Evolutionary conservation across 345 rosid genomes (phyloP).

Genomic region (Barbarea vulgaris): DNA sequence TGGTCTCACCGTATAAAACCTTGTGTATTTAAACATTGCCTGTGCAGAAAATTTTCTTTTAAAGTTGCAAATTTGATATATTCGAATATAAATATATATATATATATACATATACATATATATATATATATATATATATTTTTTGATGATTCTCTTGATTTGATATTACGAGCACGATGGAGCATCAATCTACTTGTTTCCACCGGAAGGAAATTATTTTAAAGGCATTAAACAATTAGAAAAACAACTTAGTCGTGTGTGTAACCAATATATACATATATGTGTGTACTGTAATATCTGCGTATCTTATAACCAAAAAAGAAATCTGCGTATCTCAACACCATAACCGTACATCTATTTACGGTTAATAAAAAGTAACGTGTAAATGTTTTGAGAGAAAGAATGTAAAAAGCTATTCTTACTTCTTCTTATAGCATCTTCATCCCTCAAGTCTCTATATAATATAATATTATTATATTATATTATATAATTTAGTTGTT

Average conservation of each 20-base stretch:
- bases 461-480: too few relatives aligned
- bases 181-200: constrained; percentile 3
- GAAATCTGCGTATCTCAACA: neutral
- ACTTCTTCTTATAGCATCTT: too few relatives aligned
- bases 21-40: neutral
- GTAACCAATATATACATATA: neutral
- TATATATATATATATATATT: too few relatives aligned
- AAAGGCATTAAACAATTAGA: neutral
- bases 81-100: neutral
- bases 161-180: constrained; percentile 11
- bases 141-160: neutral
- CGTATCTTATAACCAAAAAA: neutral
- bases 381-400: neutral
- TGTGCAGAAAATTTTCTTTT: neutral
- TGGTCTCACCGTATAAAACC: neutral
- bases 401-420: too few relatives aligned
- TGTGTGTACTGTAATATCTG: neutral
- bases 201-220: neutral
- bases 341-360: constrained; percentile 22
- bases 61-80: neutral
- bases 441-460: too few relatives aligned
- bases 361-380: constrained; percentile 18
- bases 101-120: too few relatives aligned
- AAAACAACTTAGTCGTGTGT: constrained; percentile 14
- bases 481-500: too few relatives aligned